phyloP scores from a whole-genome alignment of 2,329 filamentous ascomycete genomes.

The Fusarium oligoseptatum region DNA sequence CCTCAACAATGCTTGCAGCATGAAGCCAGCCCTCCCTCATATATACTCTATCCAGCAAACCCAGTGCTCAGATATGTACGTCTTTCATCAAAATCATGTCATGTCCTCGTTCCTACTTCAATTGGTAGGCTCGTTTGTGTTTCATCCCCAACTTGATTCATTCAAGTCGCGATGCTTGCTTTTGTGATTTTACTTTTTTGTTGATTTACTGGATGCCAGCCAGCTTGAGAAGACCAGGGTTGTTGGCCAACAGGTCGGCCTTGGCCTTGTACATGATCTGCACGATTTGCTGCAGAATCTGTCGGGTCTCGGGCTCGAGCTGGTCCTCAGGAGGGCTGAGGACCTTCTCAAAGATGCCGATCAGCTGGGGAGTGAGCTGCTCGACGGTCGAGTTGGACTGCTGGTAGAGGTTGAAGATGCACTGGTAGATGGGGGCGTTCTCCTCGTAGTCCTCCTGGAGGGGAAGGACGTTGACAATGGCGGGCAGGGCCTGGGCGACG shows the following conservation, averaged over 20 bases:
- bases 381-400: constrained; percentile 77
- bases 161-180: constrained; percentile 33
- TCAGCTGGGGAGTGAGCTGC: constrained; percentile 76
- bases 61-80: constrained; percentile 26
- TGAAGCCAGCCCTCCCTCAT: constrained; percentile 24
- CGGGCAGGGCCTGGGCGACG: constrained; percentile 84
- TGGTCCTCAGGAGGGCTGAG: constrained; percentile 80
- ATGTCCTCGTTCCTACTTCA: constrained; percentile 33
- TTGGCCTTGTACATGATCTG: constrained; percentile 58
- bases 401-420: constrained; percentile 88
- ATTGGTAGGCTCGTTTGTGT: constrained; percentile 31
- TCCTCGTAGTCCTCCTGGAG: constrained; percentile 95
- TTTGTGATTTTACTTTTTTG: constrained; percentile 16
- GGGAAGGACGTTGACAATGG: constrained; percentile 82
- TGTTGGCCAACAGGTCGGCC: constrained; percentile 51
- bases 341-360: constrained; percentile 80
- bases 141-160: constrained; percentile 30
- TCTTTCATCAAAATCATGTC: constrained; percentile 43
- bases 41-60: constrained; percentile 42
- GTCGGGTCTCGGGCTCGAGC: constrained; percentile 78
- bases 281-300: constrained; percentile 75
- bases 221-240: constrained; percentile 49
- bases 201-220: constrained; percentile 46
- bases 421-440: constrained; percentile 93
- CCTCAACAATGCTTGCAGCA: constrained; percentile 14